Evolutionary conservation across 208 protist species (phyloP), one percentile per base, ranked within the genome.

Genomic region (Zelonia costaricensis): DNA sequence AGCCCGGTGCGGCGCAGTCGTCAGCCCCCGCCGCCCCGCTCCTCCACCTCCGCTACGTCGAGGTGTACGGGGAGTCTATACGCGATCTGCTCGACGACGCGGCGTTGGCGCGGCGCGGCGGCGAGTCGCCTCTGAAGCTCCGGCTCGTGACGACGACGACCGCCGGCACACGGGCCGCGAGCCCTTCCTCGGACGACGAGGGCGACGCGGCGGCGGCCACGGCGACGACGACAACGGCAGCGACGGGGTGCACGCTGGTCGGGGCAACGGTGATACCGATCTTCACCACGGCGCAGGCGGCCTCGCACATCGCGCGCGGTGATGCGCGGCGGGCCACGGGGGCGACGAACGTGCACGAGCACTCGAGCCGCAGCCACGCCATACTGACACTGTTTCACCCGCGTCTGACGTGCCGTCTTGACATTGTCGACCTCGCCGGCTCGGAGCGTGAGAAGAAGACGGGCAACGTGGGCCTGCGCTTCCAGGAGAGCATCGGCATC

Each of bases 361-460:
- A 81, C 42, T 93, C 80, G 4, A 94, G 82, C 33, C 87, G 97
- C 28, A 93, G 84, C 31, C 97, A 98, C 61, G 82, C 91, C 46
- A 88, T 98, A 52, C 92, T 98, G 54, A 97, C 93, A 18, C 72
- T 98, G 1, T 90, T 92, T 44, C 78, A 92, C 54, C 56, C 88
- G 42, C 44, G 69, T 28, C 66, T 65, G 20, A 53, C 74, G 31
- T 98, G 62, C 38, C 52, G 96, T 47, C 56, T 98, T 22, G 83
- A 91, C 62, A 67, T 98, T 0, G 97, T 98, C 27, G 97, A 98
- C 66, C 81, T 98, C n/a, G 97, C 97, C 5, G 90, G 90, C 3
- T 91, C 82, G 6, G 90, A 95, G 69, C 72, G 83, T 1, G 85
- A 89, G 65, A 91, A 87, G 59, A 88, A 91, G 63, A 93, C 90